Percentiles rank a stretch among this genome's conserved stretches.
phyloP scores from a whole-genome alignment of 805 yeast genomes.

The Cyberlindnera subsufficiens region DNA sequence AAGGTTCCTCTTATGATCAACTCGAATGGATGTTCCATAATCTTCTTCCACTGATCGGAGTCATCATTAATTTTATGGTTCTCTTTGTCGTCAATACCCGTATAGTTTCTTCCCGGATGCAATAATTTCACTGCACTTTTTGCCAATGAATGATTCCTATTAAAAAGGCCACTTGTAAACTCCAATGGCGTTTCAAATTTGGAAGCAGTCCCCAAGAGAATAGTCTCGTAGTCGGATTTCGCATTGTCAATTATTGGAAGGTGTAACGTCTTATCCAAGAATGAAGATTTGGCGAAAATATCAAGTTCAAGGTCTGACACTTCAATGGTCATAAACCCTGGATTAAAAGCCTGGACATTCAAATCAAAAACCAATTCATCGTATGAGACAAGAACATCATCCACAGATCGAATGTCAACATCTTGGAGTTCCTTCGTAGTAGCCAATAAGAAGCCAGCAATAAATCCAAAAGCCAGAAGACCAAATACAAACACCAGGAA shows the following conservation, averaged over 20 bases:
- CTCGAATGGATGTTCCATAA: constrained; percentile 79
- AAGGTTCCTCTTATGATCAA: constrained; percentile 78
- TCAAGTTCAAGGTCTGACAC: constrained; percentile 70
- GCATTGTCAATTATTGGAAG: constrained; percentile 7
- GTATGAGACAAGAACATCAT: constrained; percentile 69
- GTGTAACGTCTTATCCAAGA: constrained; percentile 22
- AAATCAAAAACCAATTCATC: constrained; percentile 83
- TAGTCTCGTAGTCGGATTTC: constrained; percentile 40
- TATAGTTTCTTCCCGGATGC: constrained; percentile 55
- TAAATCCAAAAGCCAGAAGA: constrained; percentile 67
- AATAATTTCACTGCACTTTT: constrained; percentile 65
- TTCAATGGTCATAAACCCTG: constrained; percentile 70
- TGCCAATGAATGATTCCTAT: constrained; percentile 50
- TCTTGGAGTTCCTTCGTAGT: constrained; percentile 77
- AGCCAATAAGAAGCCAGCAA: constrained; percentile 79
- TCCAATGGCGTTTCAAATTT: constrained; percentile 65
- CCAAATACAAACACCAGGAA: constrained; percentile 32
- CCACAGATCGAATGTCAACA: constrained; percentile 54
- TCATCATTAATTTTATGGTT: constrained; percentile 27
- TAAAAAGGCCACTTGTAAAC: constrained; percentile 76
- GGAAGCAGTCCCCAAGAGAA: constrained; percentile 65
- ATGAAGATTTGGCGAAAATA: constrained; percentile 72
- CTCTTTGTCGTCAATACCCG: constrained; percentile 21
- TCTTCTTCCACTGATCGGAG: constrained; percentile 60
- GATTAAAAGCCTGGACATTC: constrained; percentile 75